Evolutionary conservation across 2,329 filamentous ascomycete genomes (phyloP).

Genomic region (Drechslera avenae): DNA sequence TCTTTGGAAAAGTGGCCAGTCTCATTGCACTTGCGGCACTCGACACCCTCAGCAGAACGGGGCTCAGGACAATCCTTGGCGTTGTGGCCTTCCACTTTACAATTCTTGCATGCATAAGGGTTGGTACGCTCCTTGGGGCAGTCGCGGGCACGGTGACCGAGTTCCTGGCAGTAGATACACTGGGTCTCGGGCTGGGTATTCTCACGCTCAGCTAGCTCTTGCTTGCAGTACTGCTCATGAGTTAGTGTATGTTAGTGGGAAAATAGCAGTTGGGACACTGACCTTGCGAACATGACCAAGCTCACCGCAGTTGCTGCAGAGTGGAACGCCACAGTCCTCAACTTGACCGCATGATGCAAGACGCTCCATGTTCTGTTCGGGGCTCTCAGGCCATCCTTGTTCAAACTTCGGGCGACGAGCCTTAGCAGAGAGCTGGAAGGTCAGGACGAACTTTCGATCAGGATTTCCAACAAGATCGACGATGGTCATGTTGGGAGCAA

Average conservation of each 20-base stretch:
- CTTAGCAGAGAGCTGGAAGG: conserved; percentile 64
- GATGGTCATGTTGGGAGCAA: conserved; percentile 53
- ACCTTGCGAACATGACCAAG: conserved; percentile 64
- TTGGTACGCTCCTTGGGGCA: conserved; percentile 63
- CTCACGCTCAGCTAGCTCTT: conserved; percentile 60
- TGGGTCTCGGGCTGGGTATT: conserved; percentile 54
- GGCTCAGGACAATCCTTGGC: conserved; percentile 51
- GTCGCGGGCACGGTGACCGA: conserved; percentile 71
- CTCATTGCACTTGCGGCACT: conserved; percentile 69
- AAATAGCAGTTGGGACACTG: neutral
- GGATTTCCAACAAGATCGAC: conserved; percentile 62
- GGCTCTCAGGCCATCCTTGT: conserved; percentile 63
- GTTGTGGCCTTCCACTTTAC: conserved; percentile 56
- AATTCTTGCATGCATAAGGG: conserved; percentile 71
- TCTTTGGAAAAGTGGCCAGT: conserved; percentile 49
- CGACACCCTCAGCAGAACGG: conserved; percentile 60
- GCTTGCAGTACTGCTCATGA: conserved; percentile 57
- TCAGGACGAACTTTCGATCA: conserved; percentile 67
- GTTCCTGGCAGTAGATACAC: conserved; percentile 68
- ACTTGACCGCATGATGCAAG: conserved; percentile 70
- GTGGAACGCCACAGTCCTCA: conserved; percentile 62
- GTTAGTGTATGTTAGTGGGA: conserved; percentile 5
- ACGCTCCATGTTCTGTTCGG: conserved; percentile 66
- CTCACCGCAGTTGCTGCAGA: conserved; percentile 68
- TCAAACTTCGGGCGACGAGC: conserved; percentile 60